These are phyloP conservation scores for Tothia fuscella DNA, from an alignment of 2,329 filamentous ascomycete genomes.

Conservation along the genomic window DNA sequence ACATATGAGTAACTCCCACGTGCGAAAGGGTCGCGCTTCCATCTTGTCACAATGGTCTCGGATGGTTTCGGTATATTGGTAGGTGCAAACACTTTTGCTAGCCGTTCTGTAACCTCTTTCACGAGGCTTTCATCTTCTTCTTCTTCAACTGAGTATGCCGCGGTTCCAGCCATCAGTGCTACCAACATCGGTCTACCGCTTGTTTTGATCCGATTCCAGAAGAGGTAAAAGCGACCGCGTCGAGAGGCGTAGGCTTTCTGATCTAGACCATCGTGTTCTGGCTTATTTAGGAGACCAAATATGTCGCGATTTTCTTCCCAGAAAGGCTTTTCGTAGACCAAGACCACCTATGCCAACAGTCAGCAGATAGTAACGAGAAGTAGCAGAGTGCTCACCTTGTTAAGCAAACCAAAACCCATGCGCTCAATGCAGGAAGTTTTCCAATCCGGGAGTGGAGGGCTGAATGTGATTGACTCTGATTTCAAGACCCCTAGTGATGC, in stretches of 20 bases:
- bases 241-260: constrained; percentile 68
- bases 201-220: constrained; percentile 90
- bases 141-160: constrained; percentile 76
- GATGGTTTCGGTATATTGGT: constrained; percentile 59
- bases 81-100: constrained; percentile 60
- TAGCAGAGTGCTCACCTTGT: constrained; percentile 61
- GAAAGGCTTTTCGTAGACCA: constrained; percentile 81
- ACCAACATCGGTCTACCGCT: constrained; percentile 76
- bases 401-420: constrained; percentile 84
- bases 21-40: constrained; percentile 85
- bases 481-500: constrained; percentile 88
- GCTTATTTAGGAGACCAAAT: constrained; percentile 77
- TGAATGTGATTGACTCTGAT: constrained; percentile 66
- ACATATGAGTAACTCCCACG: constrained; percentile 92
- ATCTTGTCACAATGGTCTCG: constrained; percentile 83
- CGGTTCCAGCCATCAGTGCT: constrained; percentile 90
- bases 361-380: not conserved
- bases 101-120: constrained; percentile 64
- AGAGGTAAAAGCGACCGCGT: constrained; percentile 90
- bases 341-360: constrained; percentile 43
- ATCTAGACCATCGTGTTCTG: constrained; percentile 54
- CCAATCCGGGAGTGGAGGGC: constrained; percentile 80
- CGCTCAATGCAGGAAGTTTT: constrained; percentile 70
- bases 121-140: constrained; percentile 65
- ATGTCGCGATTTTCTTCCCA: constrained; percentile 88